phyloP scores from a whole-genome alignment of 129 eudicot genomes.

The Sambucus nigra region DNA sequence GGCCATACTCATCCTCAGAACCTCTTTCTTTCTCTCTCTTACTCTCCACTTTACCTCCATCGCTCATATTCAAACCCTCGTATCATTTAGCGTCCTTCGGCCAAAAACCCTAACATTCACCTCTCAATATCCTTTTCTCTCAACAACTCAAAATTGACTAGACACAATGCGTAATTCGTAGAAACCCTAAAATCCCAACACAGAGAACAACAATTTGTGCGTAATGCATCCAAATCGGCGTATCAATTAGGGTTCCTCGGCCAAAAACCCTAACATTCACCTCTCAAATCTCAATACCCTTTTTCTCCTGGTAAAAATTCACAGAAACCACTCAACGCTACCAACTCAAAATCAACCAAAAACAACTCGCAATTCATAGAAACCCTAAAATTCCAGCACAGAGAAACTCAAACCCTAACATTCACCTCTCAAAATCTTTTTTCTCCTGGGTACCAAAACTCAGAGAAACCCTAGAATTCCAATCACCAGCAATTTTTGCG shows the following conservation, averaged over 20 bases:
- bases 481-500: too few species aligned
- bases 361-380: too few species aligned
- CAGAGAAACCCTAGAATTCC: too few species aligned
- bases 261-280: conserved; percentile 10
- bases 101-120: conserved; percentile 10
- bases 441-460: too few species aligned
- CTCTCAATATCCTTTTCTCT: neutral
- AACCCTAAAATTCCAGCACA: too few species aligned
- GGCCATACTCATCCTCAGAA: conserved; percentile 42
- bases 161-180: too few species aligned
- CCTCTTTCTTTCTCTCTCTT: conserved; percentile 32
- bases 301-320: neutral
- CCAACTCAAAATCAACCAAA: neutral
- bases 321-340: neutral
- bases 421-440: conserved; percentile 3
- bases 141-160: too few species aligned
- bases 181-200: too few species aligned
- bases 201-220: too few species aligned
- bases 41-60: conserved; percentile 49
- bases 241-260: conserved; percentile 35
- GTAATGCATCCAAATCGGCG: conserved; percentile 49
- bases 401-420: conserved; percentile 12
- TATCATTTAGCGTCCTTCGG: conserved; percentile 36
- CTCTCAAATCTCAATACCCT: too few species aligned
- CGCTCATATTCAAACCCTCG: conserved; percentile 65